Evolutionary conservation across 257 asterid species (phyloP).

Genomic region (Plectranthus barbatus): DNA sequence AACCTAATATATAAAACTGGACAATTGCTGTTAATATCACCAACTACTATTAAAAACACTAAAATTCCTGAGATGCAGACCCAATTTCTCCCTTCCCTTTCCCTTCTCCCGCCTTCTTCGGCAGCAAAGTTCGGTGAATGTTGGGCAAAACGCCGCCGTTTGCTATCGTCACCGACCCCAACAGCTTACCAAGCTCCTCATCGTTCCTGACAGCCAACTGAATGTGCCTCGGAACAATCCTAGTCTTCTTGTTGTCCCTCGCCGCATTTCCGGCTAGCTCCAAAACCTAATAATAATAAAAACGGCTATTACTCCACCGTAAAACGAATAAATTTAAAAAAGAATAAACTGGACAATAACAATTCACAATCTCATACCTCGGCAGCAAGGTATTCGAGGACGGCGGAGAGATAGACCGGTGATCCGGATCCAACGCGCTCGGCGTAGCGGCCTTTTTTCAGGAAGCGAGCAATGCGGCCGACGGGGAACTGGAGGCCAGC

Average conservation of each 20-base stretch:
- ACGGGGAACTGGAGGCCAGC: too few relatives aligned
- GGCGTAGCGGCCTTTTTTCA: too few relatives aligned
- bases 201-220: conserved; percentile 59
- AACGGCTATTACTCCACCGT: background rate
- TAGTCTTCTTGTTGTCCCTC: conserved; percentile 53
- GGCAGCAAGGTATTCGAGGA: too few relatives aligned
- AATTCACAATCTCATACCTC: too few relatives aligned
- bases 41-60: background rate
- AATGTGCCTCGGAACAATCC: conserved; percentile 54
- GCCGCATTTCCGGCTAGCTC: conserved; percentile 79
- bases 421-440: too few relatives aligned
- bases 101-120: conserved; percentile 36
- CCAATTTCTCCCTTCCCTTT: conserved; percentile 40
- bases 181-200: conserved; percentile 40
- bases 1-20: too few relatives aligned
- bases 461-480: too few relatives aligned
- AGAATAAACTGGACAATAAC: background rate
- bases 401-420: too few relatives aligned
- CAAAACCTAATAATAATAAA: conserved; percentile 26
- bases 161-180: conserved; percentile 51
- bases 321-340: fast-evolving
- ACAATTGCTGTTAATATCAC: too few relatives aligned
- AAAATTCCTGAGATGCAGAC: conserved; percentile 42
- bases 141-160: conserved; percentile 56
- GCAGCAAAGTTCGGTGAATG: conserved; percentile 36